These are phyloP conservation scores for Trichophyton rubrum DNA, from an alignment of 2,329 filamentous ascomycete genomes.

Conservation along the genomic window DNA sequence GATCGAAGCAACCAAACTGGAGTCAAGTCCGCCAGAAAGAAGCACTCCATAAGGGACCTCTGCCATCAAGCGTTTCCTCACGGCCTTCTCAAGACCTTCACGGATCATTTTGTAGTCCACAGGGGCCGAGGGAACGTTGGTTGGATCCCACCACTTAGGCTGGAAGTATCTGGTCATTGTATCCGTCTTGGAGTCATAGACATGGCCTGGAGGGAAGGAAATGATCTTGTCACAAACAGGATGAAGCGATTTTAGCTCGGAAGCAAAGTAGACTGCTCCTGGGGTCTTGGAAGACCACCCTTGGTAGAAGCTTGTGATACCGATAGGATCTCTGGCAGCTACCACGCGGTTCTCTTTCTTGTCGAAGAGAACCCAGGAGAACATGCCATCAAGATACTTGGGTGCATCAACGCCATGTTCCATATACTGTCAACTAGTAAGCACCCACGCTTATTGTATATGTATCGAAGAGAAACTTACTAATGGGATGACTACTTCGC, in stretches of 20 bases:
- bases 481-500: constrained; percentile 96
- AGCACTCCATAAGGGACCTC: constrained; percentile 96
- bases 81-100: constrained; percentile 72
- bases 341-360: constrained; percentile 85
- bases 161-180: constrained; percentile 78
- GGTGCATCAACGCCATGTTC: constrained; percentile 86
- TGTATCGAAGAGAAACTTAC: constrained; percentile 41
- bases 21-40: constrained; percentile 89
- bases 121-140: constrained; percentile 63
- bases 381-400: constrained; percentile 95
- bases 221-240: constrained; percentile 92
- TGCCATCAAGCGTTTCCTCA: constrained; percentile 95
- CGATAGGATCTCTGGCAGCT: constrained; percentile 90
- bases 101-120: constrained; percentile 74
- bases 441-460: neutral
- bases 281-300: constrained; percentile 77
- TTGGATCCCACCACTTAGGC: constrained; percentile 81
- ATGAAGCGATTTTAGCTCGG: constrained; percentile 86
- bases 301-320: constrained; percentile 94
- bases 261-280: constrained; percentile 84
- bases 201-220: constrained; percentile 84
- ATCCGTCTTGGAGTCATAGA: constrained; percentile 90
- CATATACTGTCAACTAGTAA: constrained; percentile 53
- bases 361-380: constrained; percentile 97
- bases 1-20: constrained; percentile 86